These are phyloP conservation scores for Thyridium curvatum DNA, from an alignment of 2,329 filamentous ascomycete genomes.

Conservation along the genomic window DNA sequence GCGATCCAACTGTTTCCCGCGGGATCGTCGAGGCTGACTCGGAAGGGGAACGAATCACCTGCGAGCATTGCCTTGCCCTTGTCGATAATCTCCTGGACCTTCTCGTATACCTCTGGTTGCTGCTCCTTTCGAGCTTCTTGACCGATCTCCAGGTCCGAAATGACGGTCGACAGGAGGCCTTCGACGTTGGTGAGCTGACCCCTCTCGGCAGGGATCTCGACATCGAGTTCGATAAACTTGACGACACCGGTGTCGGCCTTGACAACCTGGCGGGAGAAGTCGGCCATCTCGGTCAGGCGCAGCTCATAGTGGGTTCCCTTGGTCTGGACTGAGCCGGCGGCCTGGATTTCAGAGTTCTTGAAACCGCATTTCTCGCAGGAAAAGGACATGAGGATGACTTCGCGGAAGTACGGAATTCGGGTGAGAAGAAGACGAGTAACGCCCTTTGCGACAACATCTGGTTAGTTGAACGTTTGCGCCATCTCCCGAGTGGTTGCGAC, in stretches of 20 bases:
- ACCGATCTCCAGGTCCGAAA: constrained; percentile 74
- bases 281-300: constrained; percentile 63
- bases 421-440: constrained; percentile 82
- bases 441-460: constrained; percentile 49
- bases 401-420: constrained; percentile 92
- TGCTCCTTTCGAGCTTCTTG: constrained; percentile 78
- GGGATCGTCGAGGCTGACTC: constrained; percentile 80
- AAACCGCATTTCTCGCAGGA: constrained; percentile 83
- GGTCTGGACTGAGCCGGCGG: constrained; percentile 86
- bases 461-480: too few species aligned
- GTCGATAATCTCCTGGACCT: constrained; percentile 70
- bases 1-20: constrained; percentile 97
- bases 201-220: constrained; percentile 87
- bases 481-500: constrained; percentile 11
- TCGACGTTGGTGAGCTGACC: constrained; percentile 93
- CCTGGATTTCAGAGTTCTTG: constrained; percentile 89
- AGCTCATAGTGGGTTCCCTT: constrained; percentile 81
- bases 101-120: constrained; percentile 69
- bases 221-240: constrained; percentile 83
- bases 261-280: constrained; percentile 82
- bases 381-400: constrained; percentile 97
- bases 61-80: constrained; percentile 72
- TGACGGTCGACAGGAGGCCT: constrained; percentile 71
- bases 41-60: constrained; percentile 78
- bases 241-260: constrained; percentile 85